Evolutionary conservation across 768 basidiomycete genomes (phyloP).

Genomic region (Trametes villosa): DNA sequence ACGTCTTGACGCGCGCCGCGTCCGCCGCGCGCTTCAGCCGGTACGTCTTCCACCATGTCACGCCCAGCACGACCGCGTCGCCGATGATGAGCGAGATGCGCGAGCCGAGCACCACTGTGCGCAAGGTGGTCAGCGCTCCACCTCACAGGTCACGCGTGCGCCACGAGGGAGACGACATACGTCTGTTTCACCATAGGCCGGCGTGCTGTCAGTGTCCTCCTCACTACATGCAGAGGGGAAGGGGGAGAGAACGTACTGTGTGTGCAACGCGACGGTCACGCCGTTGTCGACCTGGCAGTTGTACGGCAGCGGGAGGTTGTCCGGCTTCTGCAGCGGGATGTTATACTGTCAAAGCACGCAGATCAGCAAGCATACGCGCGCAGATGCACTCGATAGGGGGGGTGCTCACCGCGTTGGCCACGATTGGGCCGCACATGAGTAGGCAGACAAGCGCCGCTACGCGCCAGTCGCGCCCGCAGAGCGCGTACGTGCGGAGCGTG

Average conservation of each 20-base stretch:
- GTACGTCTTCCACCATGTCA: slow-evolving; percentile 22
- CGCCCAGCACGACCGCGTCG: slow-evolving; percentile 8
- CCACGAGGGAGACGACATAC: not conserved
- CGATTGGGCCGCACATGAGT: slow-evolving; percentile 6
- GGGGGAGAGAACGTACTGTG: not conserved
- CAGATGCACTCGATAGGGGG: not conserved
- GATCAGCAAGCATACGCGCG: no score
- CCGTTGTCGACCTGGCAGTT: not conserved
- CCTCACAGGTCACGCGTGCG: not conserved
- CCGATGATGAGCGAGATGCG: slow-evolving; percentile 4
- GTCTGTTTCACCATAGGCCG: not conserved
- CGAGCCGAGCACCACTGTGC: not conserved
- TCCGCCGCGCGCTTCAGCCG: slow-evolving; percentile 6
- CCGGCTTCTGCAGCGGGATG: not conserved
- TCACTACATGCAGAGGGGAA: not conserved
- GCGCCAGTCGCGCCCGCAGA: slow-evolving; percentile 8
- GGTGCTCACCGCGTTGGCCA: slow-evolving; percentile 2
- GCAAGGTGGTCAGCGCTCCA: no score
- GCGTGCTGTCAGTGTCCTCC: not conserved
- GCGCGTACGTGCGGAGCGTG: slow-evolving; percentile 16
- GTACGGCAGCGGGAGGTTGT: slow-evolving; percentile 6
- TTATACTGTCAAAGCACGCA: not conserved
- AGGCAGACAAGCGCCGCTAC: not conserved
- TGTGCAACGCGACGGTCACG: not conserved
- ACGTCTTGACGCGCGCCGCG: not conserved